A percentile compares a stretch with the other conserved stretches of the same genome.
These are phyloP conservation scores for Trichoderma cornu-damae DNA, from an alignment of 2,329 filamentous ascomycete species.

Conservation along the genomic window DNA sequence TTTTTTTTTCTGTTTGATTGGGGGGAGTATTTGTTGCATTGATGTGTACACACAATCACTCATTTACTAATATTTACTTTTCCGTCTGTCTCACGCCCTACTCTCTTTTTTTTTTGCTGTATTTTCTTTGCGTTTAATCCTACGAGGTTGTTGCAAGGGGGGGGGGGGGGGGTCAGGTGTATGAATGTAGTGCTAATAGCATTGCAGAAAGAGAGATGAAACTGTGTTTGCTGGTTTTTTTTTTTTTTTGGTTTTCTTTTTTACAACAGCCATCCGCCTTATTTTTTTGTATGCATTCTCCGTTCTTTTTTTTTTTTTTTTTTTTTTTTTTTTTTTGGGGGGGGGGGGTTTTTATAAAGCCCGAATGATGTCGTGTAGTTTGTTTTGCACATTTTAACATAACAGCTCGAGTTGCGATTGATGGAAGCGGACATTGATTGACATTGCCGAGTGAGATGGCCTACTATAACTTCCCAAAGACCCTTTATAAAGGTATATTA, in stretches of 20 bases:
- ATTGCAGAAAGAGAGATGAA: neutral
- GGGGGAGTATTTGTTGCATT: neutral
- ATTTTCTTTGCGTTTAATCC: neutral
- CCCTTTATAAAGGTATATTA: too few relatives aligned
- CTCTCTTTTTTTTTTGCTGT: neutral
- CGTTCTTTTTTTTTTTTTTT: too few relatives aligned
- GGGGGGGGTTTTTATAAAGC: too few relatives aligned
- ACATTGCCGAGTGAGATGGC: too few relatives aligned
- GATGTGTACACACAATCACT: constrained; percentile 13
- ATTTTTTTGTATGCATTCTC: too few relatives aligned
- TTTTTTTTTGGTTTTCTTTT: neutral
- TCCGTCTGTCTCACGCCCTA: neutral
- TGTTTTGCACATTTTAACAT: too few relatives aligned
- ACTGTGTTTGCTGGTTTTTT: neutral
- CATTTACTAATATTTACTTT: neutral
- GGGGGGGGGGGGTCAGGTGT: neutral
- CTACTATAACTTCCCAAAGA: too few relatives aligned
- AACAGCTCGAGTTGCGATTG: too few relatives aligned
- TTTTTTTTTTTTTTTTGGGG: too few relatives aligned
- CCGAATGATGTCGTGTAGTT: too few relatives aligned
- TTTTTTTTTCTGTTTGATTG: neutral
- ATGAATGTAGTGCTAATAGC: neutral
- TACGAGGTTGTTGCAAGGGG: neutral
- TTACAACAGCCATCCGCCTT: too few relatives aligned
- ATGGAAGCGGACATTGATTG: too few relatives aligned